Percentiles rank a stretch among this genome's conserved stretches.
Conservation (phyloP, 805 yeast species). For the Saturnispora hagleri region DNA sequence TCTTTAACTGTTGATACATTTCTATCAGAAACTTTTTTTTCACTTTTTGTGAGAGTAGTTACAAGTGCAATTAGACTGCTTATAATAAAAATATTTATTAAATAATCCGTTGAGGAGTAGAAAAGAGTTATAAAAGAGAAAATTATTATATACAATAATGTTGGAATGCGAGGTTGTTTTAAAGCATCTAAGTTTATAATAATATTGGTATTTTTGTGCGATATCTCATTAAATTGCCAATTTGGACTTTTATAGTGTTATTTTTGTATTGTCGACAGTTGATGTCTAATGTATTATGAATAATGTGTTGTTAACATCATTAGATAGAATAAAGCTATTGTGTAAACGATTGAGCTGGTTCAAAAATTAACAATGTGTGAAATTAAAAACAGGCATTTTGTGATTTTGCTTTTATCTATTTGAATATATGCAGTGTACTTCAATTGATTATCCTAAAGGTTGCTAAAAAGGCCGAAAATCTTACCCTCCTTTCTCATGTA, state of each 20-base stretch:
- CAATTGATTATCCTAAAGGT: slow-evolving; percentile 11
- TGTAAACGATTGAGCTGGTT: background rate
- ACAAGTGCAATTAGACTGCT: background rate
- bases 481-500: slow-evolving; percentile 42
- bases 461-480: slow-evolving; percentile 47
- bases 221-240: slow-evolving; percentile 5
- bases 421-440: background rate
- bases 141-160: background rate
- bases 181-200: background rate
- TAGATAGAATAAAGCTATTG: background rate
- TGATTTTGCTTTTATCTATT: background rate
- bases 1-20: background rate
- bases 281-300: slow-evolving; percentile 9
- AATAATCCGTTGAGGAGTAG: slow-evolving; percentile 17
- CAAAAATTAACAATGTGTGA: no score
- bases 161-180: background rate
- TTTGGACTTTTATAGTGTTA: background rate
- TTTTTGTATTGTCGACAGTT: slow-evolving; percentile 11
- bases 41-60: background rate
- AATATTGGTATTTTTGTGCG: background rate
- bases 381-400: background rate
- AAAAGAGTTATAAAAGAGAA: slow-evolving; percentile 7
- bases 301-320: background rate
- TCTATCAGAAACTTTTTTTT: background rate
- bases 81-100: background rate